A percentile compares a stretch with the other conserved stretches of the same genome.
Conservation (phyloP, 192 early-diverging fungal species). For the Chytriomyces sp. region DNA sequence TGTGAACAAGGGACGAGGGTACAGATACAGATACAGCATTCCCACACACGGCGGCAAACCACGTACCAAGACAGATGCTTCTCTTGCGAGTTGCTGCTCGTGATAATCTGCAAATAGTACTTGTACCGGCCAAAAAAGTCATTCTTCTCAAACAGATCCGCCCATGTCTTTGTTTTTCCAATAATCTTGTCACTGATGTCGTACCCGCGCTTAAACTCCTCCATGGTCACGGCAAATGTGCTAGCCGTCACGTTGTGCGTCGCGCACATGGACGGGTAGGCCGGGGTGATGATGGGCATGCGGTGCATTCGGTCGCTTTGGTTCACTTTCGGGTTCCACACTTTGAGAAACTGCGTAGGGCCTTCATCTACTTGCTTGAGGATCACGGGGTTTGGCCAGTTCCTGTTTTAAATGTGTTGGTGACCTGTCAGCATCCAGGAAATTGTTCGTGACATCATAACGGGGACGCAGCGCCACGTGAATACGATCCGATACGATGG, state of each 20-base stretch:
- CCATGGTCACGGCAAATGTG: slow-evolving; percentile 78
- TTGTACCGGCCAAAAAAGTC: slow-evolving; percentile 87
- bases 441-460: too few relatives aligned
- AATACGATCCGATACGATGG: too few relatives aligned
- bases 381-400: slow-evolving; percentile 92
- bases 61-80: slow-evolving; percentile 71
- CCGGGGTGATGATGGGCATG: slow-evolving; percentile 99
- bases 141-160: slow-evolving; percentile 81
- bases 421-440: too few relatives aligned
- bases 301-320: slow-evolving; percentile 76
- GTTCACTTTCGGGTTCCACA: slow-evolving; percentile 95
- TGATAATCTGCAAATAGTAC: slow-evolving; percentile 89
- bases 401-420: slow-evolving; percentile 32
- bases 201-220: slow-evolving; percentile 81
- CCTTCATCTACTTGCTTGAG: slow-evolving; percentile 88
- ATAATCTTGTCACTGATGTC: slow-evolving; percentile 79
- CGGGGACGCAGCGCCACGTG: too few relatives aligned
- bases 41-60: neutral
- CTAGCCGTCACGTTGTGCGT: slow-evolving; percentile 95
- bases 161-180: slow-evolving; percentile 74
- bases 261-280: slow-evolving; percentile 97
- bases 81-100: slow-evolving; percentile 72
- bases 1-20: neutral
- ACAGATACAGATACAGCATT: slow-evolving; percentile 18
- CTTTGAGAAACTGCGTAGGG: slow-evolving; percentile 72